Base-by-base conservation (phyloP, 192 early-diverging fungal species). In the Coemansia sp. region DNA sequence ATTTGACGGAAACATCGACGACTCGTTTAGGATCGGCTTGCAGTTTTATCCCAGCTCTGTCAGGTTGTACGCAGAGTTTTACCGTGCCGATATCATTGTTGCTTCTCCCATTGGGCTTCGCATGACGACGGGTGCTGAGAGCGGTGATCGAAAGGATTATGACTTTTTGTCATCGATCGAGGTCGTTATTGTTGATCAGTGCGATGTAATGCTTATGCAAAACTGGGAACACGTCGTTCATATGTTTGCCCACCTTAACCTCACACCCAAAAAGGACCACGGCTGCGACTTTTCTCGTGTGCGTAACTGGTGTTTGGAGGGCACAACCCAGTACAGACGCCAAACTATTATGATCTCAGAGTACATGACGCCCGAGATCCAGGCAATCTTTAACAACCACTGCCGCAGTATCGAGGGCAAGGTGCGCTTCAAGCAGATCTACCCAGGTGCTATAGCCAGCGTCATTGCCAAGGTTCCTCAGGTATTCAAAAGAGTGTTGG, bases 141-240 rank as follows among this genome's bases (percentile, higher is more conserved):
- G 86, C 20, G 93, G 92, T 39, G 89, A 89, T 76, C 91, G 93
- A 58, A 67, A 81, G 26, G 95, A 97, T 44, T 91, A 82, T 64
- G 97, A 99, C 67, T 97, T 88, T 64, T 67, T 99, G 32, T 88
- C 93, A 8, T 94, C 92, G 0, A 89, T 99, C 33, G 94, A 99
- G 53, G 52, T 97, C 19, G 69, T 94, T 1, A 84, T 99, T 45
- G 54, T 95, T 10, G 94, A 97, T 64, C 84, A 88, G 53, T 80
- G 87, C 28, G 87, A 95, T 34, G 78, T 86, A 35, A 72, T 97
- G 52, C 60, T 94, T 53, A 97, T 95, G 94, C 97, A 99, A 58
- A 99, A 97, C 80, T 99, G 94, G 94, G 95, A 99, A 52, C 94
- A 99, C 53, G 72, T 96, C 29, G 61, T 80, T 79, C 85, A 89